Evolutionary conservation across 2,329 filamentous ascomycete genomes (phyloP), one percentile per base, ranked within the genome.

Genomic region (Ophiosphaerella korrae): DNA sequence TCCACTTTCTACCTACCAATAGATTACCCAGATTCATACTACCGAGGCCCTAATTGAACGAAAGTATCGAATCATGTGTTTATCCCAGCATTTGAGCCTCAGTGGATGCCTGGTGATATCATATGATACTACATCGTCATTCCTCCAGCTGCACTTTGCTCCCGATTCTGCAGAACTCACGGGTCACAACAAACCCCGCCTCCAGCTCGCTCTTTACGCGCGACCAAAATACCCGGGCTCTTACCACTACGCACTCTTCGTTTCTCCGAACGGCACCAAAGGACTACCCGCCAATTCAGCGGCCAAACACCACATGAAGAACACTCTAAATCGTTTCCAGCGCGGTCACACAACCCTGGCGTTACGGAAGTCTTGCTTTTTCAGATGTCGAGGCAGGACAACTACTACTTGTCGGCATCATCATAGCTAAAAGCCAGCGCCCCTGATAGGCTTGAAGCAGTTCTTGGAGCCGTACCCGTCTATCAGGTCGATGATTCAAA

Each of bases 201-300:
- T 64, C 23, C 52, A 63, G 31, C 57, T 64, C 12, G 57, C 55
- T 16, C 46, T 66, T 29, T 66, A 66, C 49, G 50, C 57, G 13
- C 59, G 61, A 3, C 51, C 57, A 2, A 66, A 63, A 33, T 53
- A 64, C 42, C 57, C 57, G 3, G 53, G 38, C 5, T 46, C 41
- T 9, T 62, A 58, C 37, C 57, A 64, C 42, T 66, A 58, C 47
- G 59, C 63, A 2, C 49, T 66, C 11, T 60, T 63, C 38, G 46
- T 62, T 36, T 50, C 55, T n/a, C 50, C 57, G 3, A 63, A 63
- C 42, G 38, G 39, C 26, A 40, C 39, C 14, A 43, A 38, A 35
- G 18, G 12, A 35, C 33, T 12, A 13, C 12, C 9, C 3, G 26
- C 26, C 13, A 31, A 40, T 36, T 35, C 40, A 44, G 44, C 29